phyloP scores from a whole-genome alignment of 2,329 filamentous ascomycete genomes.

The Fusarium sulawesiense region DNA sequence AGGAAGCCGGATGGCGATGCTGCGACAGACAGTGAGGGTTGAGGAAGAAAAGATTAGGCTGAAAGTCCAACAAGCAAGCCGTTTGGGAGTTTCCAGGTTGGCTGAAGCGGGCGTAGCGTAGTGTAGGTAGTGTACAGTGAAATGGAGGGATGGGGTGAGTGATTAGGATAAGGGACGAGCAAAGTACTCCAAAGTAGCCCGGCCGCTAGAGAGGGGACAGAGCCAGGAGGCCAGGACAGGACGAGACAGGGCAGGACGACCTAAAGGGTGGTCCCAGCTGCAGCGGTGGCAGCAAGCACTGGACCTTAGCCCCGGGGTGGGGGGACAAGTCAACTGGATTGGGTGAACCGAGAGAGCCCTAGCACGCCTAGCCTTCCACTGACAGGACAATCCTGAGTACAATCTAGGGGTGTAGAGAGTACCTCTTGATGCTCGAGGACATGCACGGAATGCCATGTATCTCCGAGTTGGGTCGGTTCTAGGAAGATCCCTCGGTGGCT shows the following conservation, averaged over 20 bases:
- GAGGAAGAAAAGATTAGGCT: constrained; percentile 29
- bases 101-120: constrained; percentile 37
- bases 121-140: constrained; percentile 14
- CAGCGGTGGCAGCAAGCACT: constrained; percentile 35
- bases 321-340: constrained; percentile 7
- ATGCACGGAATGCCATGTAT: constrained; percentile 28
- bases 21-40: constrained; percentile 26
- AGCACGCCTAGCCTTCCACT: constrained; percentile 29
- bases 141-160: constrained; percentile 17
- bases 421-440: not conserved
- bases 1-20: constrained; percentile 29
- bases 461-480: constrained; percentile 28
- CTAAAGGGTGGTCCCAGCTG: constrained; percentile 32
- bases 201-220: constrained; percentile 24
- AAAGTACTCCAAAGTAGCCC: constrained; percentile 27
- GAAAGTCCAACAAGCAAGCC: constrained; percentile 27
- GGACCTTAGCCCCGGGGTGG: constrained; percentile 26
- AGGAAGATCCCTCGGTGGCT: constrained; percentile 35
- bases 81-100: constrained; percentile 33
- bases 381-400: constrained; percentile 22
- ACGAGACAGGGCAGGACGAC: constrained; percentile 1
- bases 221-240: constrained; percentile 17
- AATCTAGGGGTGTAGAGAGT: not conserved
- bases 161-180: constrained; percentile 29
- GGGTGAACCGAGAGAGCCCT: constrained; percentile 7